Evolutionary conservation across 2,329 filamentous ascomycete species (phyloP), one percentile per base, ranked within the genome.

Genomic region (Pyricularia sp.): DNA sequence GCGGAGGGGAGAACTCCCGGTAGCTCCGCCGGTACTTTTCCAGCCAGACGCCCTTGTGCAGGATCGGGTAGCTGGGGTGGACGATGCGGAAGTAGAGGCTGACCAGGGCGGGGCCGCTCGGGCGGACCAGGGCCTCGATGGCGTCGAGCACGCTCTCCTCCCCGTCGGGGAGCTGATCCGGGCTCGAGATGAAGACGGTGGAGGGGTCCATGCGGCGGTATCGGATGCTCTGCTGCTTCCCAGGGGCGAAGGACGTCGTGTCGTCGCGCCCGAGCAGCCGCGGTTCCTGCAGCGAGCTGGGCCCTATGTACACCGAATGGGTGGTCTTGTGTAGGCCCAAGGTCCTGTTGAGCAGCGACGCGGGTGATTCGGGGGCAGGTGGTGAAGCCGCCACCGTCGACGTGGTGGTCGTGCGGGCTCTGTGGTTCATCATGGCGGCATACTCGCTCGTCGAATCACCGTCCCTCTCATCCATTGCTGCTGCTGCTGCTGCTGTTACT

Each of bases 41-140:
- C 67, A 90, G 79, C 69, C 93, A 93, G 65, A 92, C 85, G 66
- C 85, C 82, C 76, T 92, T 93, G 72, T 94, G 89, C 53, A 94
- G 82, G 69, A 96, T 90, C 26, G 91, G 91, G 70, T 92, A 93
- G 69, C 83, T 88, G 0, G 90, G 90, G 73, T 94, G 91, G 26
- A 94, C 87, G 67, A 90, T 83, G 67, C 84, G 82, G 73, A 96
- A 96, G 78, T 93, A 96, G 53, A 94, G 78, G 69, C 92, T 88
- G 69, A 96, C 84, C 65, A 96, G 78, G 64, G 83, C 84, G 65
- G 86, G 85, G n/a, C 91, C 91, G 73, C 94, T 84, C 3, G 90
- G 88, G 26, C 85, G 83, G 40, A 96, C 88, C 55, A 91, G 33
- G 19, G 24, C n/a, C 49, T 68, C 66, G 22, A 69, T 63, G n/a